These are phyloP conservation scores for Globisporangium alternatum DNA, from an alignment of 352 stramenopile genomes.

Conservation along the genomic window DNA sequence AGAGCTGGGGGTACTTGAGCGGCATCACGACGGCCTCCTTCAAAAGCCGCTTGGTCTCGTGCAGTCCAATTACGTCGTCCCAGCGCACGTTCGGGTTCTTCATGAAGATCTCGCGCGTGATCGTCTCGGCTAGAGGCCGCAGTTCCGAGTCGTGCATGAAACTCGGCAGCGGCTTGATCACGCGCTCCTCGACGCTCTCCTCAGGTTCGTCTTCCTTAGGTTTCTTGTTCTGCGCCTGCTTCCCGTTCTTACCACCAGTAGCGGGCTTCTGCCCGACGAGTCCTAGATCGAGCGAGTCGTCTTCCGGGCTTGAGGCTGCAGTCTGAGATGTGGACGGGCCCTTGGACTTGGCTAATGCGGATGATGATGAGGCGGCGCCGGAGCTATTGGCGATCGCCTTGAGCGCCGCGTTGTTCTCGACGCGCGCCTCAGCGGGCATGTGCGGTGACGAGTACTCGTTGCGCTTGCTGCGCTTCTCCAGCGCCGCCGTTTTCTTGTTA, in stretches of 20 bases:
- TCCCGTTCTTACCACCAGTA: slow-evolving; percentile 11
- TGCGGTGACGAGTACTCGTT: slow-evolving; percentile 78
- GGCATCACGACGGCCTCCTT: slow-evolving; percentile 96
- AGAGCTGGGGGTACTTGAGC: slow-evolving; percentile 93
- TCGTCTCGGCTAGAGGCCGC: slow-evolving; percentile 80
- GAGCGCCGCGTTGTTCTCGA: slow-evolving; percentile 76
- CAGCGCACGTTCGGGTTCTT: slow-evolving; percentile 89
- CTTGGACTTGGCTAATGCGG: neutral
- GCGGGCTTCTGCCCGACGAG: slow-evolving; percentile 67
- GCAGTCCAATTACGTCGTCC: slow-evolving; percentile 85
- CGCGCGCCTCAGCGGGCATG: slow-evolving; percentile 72
- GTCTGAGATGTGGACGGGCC: slow-evolving; percentile 4
- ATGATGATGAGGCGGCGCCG: neutral
- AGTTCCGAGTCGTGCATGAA: slow-evolving; percentile 88
- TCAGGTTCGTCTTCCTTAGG: slow-evolving; percentile 29
- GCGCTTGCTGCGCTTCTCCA: slow-evolving; percentile 57
- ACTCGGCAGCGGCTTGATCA: slow-evolving; percentile 85
- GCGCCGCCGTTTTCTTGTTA: slow-evolving; percentile 34
- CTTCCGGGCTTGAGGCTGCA: slow-evolving; percentile 24
- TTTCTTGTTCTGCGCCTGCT: slow-evolving; percentile 28
- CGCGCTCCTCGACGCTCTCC: slow-evolving; percentile 59
- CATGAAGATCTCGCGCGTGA: slow-evolving; percentile 92
- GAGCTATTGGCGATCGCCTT: slow-evolving; percentile 45
- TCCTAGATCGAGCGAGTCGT: slow-evolving; percentile 50
- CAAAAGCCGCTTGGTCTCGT: slow-evolving; percentile 92